Evolutionary conservation across 495 filamentous ascomycete species (phyloP).

Genomic region (Hypoxylon lienhwacheense): DNA sequence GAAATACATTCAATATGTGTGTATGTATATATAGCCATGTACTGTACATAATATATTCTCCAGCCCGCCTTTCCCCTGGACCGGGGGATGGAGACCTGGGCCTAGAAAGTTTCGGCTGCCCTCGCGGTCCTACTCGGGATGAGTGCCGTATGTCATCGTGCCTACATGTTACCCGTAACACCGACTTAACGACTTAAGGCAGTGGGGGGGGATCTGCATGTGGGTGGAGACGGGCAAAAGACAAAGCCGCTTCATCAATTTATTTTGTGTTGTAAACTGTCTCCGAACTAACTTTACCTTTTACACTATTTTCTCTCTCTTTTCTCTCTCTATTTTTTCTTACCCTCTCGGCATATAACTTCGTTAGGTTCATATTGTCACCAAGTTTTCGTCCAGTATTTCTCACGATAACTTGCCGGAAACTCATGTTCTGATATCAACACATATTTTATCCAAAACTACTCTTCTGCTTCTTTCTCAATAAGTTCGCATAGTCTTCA

Average conservation of each 20-base stretch:
- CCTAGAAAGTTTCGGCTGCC: constrained; percentile 22
- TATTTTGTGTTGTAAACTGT: constrained; percentile 31
- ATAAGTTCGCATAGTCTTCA: too few species aligned
- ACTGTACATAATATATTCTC: too few species aligned
- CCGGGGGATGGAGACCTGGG: constrained; percentile 21
- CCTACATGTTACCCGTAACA: constrained; percentile 30
- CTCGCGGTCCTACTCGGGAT: constrained; percentile 13
- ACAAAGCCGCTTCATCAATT: constrained; percentile 7
- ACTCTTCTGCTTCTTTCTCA: too few species aligned
- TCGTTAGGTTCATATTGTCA: constrained; percentile 3
- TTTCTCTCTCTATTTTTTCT: too few species aligned
- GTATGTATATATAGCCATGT: too few species aligned
- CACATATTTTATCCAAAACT: too few species aligned
- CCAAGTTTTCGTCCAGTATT: constrained; percentile 10
- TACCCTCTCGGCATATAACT: constrained; percentile 31
- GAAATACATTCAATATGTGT: too few species aligned
- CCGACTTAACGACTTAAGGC: constrained; percentile 21
- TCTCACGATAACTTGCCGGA: constrained; percentile 31
- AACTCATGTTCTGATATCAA: constrained; percentile 10
- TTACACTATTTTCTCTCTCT: too few species aligned
- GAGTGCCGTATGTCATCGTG: constrained; percentile 33
- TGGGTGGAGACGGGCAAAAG: constrained; percentile 5
- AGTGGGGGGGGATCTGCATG: not conserved
- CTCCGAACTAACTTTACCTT: too few species aligned
- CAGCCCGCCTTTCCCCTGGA: constrained; percentile 33